These are phyloP conservation scores for Schizopora paradoxa DNA, from an alignment of 1,284 basidiomycete genomes.

Conservation along the genomic window DNA sequence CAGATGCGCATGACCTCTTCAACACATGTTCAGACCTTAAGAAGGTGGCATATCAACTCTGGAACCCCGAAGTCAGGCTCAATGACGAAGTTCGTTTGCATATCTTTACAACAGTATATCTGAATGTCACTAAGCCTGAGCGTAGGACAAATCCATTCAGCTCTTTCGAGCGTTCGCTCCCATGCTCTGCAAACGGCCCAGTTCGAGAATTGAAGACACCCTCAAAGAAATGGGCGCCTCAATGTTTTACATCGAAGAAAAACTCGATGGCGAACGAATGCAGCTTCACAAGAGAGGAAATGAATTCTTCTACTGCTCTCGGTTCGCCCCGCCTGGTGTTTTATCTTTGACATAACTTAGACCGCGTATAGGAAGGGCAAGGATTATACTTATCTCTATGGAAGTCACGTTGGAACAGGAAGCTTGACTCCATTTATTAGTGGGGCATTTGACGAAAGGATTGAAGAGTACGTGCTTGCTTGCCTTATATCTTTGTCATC, in stretches of 20 bases:
- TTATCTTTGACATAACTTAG: neutral
- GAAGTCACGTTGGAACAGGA: slow-evolving; percentile 71
- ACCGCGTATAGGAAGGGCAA: neutral
- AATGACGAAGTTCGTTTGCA: slow-evolving; percentile 52
- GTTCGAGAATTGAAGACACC: slow-evolving; percentile 71
- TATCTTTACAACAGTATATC: neutral
- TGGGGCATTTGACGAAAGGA: slow-evolving; percentile 62
- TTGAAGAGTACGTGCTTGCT: slow-evolving; percentile 64
- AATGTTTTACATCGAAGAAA: slow-evolving; percentile 88
- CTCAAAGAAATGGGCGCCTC: slow-evolving; percentile 75
- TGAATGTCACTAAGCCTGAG: neutral
- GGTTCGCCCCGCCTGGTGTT: slow-evolving; percentile 38
- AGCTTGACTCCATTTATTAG: slow-evolving; percentile 84
- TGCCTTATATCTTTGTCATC: neutral
- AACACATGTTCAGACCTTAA: slow-evolving; percentile 94
- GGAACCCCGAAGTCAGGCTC: slow-evolving; percentile 58
- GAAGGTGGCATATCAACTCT: slow-evolving; percentile 80
- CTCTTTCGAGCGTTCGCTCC: slow-evolving; percentile 84
- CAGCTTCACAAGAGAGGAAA: slow-evolving; percentile 88
- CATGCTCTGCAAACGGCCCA: slow-evolving; percentile 88
- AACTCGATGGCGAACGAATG: slow-evolving; percentile 92
- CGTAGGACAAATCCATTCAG: slow-evolving; percentile 74
- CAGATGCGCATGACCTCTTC: slow-evolving; percentile 85
- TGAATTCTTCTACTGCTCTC: slow-evolving; percentile 87
- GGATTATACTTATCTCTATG: slow-evolving; percentile 27